Percentiles rank a stretch among this genome's conserved stretches.
Evolutionary conservation across 139 green algal genomes (phyloP).

Genomic region (Chlorella sp.): DNA sequence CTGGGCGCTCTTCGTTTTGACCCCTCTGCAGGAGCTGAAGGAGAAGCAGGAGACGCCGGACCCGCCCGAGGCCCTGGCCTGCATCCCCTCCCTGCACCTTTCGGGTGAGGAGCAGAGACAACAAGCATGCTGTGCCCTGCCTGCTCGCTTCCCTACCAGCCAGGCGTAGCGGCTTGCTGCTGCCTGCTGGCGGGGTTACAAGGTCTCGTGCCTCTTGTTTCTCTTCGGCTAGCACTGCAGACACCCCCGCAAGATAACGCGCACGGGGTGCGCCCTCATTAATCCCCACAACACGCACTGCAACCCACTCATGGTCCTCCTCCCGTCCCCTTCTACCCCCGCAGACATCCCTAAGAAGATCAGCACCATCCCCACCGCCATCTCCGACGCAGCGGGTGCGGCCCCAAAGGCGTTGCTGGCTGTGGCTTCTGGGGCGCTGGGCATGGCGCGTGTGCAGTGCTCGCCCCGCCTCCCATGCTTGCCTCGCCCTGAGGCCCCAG

Average conservation of each 20-base stretch:
- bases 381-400: conserved; percentile 30
- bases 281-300: background rate
- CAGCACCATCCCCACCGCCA: conserved; percentile 80
- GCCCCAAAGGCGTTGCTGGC: too few species aligned
- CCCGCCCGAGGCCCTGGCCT: conserved; percentile 83
- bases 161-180: background rate
- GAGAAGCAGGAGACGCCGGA: conserved; percentile 96
- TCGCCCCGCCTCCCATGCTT: background rate
- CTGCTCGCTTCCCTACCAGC: background rate
- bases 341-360: conserved; percentile 91
- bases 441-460: too few species aligned
- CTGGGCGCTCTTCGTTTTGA: too few species aligned
- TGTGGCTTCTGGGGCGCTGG: background rate
- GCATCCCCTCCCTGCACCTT: conserved; percentile 85
- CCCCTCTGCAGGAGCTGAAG: conserved; percentile 75
- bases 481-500: background rate
- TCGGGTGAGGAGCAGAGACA: conserved; percentile 11
- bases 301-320: too few species aligned
- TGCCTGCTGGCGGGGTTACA: background rate
- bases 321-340: background rate
- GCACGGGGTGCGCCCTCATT: background rate
- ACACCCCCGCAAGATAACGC: too few species aligned
- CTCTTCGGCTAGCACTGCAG: too few species aligned
- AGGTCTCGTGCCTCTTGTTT: background rate
- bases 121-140: too few species aligned